phyloP scores from a whole-genome alignment of 2,329 filamentous ascomycete species.

The Metarhizium guizhouense region DNA sequence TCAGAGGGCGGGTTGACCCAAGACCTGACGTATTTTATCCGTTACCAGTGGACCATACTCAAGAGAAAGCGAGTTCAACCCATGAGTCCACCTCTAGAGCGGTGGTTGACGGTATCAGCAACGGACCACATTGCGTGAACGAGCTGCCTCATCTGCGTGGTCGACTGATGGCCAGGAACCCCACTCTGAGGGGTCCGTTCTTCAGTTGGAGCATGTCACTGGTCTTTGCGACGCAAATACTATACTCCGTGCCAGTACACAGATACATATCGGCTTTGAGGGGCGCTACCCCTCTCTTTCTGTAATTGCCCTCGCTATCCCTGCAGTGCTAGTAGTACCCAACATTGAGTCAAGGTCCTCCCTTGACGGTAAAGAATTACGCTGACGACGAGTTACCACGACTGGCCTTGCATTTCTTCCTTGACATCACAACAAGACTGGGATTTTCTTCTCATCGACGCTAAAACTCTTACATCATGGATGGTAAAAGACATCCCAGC shows the following conservation, averaged over 20 bases:
- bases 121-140: too few relatives aligned
- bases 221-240: background rate
- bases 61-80: background rate
- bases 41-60: background rate
- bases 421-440: background rate
- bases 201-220: background rate
- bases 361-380: background rate
- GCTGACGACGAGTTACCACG: background rate
- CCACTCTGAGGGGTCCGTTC: background rate
- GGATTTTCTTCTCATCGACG: background rate
- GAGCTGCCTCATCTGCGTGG: too few relatives aligned
- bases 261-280: slow-evolving; percentile 3
- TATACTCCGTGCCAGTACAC: background rate
- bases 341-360: background rate
- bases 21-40: background rate
- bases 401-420: background rate
- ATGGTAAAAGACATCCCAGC: slow-evolving; percentile 84
- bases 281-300: slow-evolving; percentile 3
- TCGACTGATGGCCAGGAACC: too few relatives aligned
- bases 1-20: background rate
- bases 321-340: background rate
- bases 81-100: too few relatives aligned
- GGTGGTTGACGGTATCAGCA: too few relatives aligned
- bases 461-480: slow-evolving; percentile 32
- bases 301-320: background rate